A percentile compares a stretch with the other conserved stretches of the same genome.
phyloP scores from a whole-genome alignment of 306 rosid species.

The Castanea mollissima region DNA sequence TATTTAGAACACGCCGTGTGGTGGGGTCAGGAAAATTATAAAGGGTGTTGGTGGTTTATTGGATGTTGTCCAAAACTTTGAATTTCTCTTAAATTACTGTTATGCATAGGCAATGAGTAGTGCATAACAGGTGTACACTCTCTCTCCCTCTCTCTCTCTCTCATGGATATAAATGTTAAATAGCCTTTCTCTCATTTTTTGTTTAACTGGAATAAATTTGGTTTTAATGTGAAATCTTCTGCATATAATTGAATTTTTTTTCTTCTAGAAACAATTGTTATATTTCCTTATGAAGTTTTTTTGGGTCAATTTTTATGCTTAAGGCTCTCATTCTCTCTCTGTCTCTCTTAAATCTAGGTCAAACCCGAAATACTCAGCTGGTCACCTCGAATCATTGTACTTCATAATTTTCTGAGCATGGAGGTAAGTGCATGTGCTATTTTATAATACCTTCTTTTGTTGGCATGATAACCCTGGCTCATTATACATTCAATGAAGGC shows the following conservation, averaged over 20 bases:
- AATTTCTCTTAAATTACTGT: not conserved
- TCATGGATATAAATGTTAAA: not conserved
- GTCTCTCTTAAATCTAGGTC: constrained; percentile 44
- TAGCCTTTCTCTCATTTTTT: not conserved
- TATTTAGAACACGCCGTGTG: not conserved
- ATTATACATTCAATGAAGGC: not conserved
- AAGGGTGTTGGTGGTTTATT: not conserved
- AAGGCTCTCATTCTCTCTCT: constrained; percentile 17
- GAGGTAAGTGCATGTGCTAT: constrained; percentile 49
- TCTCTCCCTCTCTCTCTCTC: not conserved
- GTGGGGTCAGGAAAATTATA: not conserved
- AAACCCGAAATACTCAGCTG: constrained; percentile 93
- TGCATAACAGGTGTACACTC: not conserved
- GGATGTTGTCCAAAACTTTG: not conserved
- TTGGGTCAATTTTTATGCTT: constrained; percentile 2
- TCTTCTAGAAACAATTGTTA: not conserved
- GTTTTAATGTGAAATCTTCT: not conserved
- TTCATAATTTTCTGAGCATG: constrained; percentile 81
- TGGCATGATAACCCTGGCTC: constrained; percentile 7
- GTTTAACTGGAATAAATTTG: not conserved
- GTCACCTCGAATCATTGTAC: constrained; percentile 85
- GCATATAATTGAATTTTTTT: not conserved
- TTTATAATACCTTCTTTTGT: constrained; percentile 12
- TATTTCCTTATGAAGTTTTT: not conserved
- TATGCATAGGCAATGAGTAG: not conserved